phyloP scores from a whole-genome alignment of 305 asterid genomes.

The Fraxinus xanthoxyloides region DNA sequence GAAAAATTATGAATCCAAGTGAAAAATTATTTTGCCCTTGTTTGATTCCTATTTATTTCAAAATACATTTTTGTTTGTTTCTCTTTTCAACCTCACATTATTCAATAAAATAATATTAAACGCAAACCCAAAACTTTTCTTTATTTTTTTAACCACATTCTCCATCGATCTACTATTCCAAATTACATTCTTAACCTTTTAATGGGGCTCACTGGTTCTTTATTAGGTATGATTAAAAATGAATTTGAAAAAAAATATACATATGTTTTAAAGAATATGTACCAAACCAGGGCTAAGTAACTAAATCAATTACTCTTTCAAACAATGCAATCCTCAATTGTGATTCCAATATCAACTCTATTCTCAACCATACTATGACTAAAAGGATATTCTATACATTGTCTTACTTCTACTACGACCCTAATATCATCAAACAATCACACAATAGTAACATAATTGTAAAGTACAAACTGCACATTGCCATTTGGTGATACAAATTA shows the following conservation, averaged over 20 bases:
- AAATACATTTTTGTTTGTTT: too few relatives aligned
- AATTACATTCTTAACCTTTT: too few relatives aligned
- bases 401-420: not conserved
- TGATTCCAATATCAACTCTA: not conserved
- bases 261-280: not conserved
- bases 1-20: not conserved
- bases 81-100: too few relatives aligned
- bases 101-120: too few relatives aligned
- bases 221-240: not conserved
- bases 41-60: too few relatives aligned
- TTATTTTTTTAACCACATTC: too few relatives aligned
- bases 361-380: not conserved
- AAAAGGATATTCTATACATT: not conserved
- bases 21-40: not conserved
- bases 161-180: too few relatives aligned
- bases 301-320: not conserved
- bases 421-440: not conserved
- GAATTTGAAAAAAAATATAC: not conserved
- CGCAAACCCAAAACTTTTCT: too few relatives aligned
- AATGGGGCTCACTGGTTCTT: too few relatives aligned
- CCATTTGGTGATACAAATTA: slow-evolving; percentile 9
- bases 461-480: slow-evolving; percentile 6
- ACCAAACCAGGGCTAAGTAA: not conserved
- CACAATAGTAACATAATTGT: not conserved
- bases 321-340: not conserved